Percentiles rank a stretch among this genome's conserved stretches.
Evolutionary conservation across 192 early-diverging fungal genomes (phyloP).

Genomic region (Thamnidium elegans): DNA sequence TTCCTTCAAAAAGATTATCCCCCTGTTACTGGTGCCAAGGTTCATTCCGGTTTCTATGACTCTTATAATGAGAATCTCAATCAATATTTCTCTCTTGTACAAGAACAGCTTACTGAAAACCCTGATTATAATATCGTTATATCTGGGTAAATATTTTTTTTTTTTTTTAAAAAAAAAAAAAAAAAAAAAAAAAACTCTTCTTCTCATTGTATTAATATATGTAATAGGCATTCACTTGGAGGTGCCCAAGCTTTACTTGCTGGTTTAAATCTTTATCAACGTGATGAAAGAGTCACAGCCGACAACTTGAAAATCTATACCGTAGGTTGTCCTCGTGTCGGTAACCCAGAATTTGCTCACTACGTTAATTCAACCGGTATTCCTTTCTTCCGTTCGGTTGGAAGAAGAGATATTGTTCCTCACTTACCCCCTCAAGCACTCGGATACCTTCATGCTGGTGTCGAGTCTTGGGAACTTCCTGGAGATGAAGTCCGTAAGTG

Average conservation of each 20-base stretch:
- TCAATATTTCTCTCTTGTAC: no score
- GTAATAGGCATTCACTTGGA: slow-evolving; percentile 25
- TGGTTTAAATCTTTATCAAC: slow-evolving; percentile 24
- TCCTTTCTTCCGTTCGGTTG: slow-evolving; percentile 16
- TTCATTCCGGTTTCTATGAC: no score
- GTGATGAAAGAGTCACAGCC: slow-evolving; percentile 5
- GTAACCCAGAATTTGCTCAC: slow-evolving; percentile 19
- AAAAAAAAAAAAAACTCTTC: no score
- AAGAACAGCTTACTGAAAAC: no score
- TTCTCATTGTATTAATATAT: neutral
- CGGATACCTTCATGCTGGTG: slow-evolving; percentile 10
- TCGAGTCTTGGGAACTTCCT: neutral
- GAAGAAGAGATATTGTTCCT: slow-evolving; percentile 27
- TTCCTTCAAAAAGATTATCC: no score
- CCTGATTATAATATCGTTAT: neutral
- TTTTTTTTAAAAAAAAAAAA: no score
- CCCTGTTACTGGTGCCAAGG: no score
- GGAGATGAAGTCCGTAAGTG: neutral
- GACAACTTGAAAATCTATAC: slow-evolving; percentile 16
- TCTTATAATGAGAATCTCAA: no score
- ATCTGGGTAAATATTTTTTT: no score
- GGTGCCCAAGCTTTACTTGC: slow-evolving; percentile 24
- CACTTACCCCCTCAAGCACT: slow-evolving; percentile 5
- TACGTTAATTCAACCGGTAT: slow-evolving; percentile 23
- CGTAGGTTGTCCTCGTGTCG: slow-evolving; percentile 22